Evolutionary conservation across 2,329 filamentous ascomycete species (phyloP), one percentile per base, ranked within the genome.

Genomic region (Sarocladium strictum): DNA sequence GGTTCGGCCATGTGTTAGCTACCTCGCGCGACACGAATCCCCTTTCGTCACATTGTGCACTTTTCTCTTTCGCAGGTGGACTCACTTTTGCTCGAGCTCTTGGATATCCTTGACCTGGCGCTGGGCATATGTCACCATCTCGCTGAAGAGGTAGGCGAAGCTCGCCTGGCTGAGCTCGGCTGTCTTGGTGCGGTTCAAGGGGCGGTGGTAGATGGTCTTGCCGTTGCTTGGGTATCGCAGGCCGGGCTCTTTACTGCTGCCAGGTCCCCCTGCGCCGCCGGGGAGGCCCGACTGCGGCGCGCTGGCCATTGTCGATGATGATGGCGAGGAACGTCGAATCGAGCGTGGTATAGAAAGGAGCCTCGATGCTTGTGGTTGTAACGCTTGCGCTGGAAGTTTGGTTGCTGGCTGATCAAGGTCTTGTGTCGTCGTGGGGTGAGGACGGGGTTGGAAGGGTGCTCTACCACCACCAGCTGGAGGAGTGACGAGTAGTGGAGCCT

Each of bases 131-230:
- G 85, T 86, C 51, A 99, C 92, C 89, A 97, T 96, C 76, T 97
- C 93, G 57, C 87, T 86, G 69, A 99, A 97, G 56, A 99, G 79
- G 71, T 96, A 97, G 40, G 94, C 93, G 72, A 99, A 97, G 72
- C 90, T 91, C 11, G 94, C 84, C 67, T 95, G 88, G 70, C 91
- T 96, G 61, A 95, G 83, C 76, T 97, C 93, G 56, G 89, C 83
- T 63, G 89, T 90, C 69, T 90, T 89, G 63, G 86, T 87, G 60
- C 94, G 88, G 73, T 97, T 97, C 58, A 97, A 78, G 58, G 96
- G 91, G 54, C 94, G 84, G 77, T 97, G 91, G 77, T 97, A 99
- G 75, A 99, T 97, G 60, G 91, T 96, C 76, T 97, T 97, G 75
- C 91, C 90, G 70, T 85, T 96, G 55, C 89, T 89, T 49, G 94